Evolutionary conservation across 441 rosid genomes (phyloP), one percentile per base, ranked within the genome.

Genomic region (Gossypium gossypioides): DNA sequence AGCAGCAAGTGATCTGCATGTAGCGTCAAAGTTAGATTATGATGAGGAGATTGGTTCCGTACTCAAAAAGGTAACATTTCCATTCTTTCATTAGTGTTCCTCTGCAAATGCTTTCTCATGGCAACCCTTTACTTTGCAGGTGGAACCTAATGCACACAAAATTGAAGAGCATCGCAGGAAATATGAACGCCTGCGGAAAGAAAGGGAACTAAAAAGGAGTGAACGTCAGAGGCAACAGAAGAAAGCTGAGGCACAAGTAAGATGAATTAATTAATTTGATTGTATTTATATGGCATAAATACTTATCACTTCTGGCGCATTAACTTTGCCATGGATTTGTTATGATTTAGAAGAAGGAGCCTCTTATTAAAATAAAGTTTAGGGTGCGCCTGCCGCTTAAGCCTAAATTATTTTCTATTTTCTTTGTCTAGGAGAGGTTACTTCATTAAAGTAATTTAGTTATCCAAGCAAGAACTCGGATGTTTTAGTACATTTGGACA

Each of bases 101-200:
- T 57, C 6, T 19, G 52, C 9, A 32, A 59, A 55, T 37, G 59
- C 74, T 76, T 37, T 61, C 74, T 60, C 44, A 66, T 29, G 18
- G 10, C 60, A 54, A 56, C 19, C 74, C 29, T 68, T 57, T 70
- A n/a, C 51, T 75, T 34, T 72, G 64, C 77, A 93, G 98, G 96
- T 89, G 78, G 96, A 93, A 77, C 90, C 92, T 64, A 93, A 91
- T 76, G 89, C 81, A 46, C 85, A 79, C 64, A 91, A 74, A 85
- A 82, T 91, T 58, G 86, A 84, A 80, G 93, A 89, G 78, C 97
- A 91, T 74, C 86, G 72, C 52, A 85, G 84, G 71, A 91, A 87
- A 79, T 91, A 88, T 81, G 89, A 87, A 68, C 87, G 87, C 65
- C 73, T 93, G 83, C 75, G 75, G 69, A 89, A 86, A 77, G 91